phyloP scores from a whole-genome alignment of 345 rosid species.

The Salix brachista region DNA sequence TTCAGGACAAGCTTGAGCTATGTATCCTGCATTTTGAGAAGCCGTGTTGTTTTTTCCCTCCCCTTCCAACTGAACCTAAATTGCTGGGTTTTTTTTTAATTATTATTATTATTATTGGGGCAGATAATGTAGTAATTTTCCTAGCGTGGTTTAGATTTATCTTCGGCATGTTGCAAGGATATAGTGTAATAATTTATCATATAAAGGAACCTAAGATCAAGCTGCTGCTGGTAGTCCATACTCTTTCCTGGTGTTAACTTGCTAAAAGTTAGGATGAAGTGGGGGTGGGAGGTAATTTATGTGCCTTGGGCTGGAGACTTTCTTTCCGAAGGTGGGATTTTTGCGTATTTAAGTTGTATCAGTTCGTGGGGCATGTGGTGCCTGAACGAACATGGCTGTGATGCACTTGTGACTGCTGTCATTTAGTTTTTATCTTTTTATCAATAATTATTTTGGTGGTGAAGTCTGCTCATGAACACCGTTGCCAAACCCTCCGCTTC shows the following conservation, averaged over 20 bases:
- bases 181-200: background rate
- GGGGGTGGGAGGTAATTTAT: background rate
- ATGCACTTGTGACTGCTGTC: background rate
- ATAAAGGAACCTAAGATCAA: background rate
- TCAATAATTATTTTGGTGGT: background rate
- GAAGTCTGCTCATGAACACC: background rate
- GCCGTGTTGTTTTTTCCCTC: background rate
- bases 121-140: slow-evolving; percentile 4
- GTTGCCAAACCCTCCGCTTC: too few species aligned
- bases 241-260: background rate
- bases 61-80: background rate
- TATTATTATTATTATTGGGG: background rate
- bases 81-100: background rate
- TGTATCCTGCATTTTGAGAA: background rate
- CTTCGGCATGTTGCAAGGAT: slow-evolving; percentile 8
- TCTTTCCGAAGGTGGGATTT: background rate
- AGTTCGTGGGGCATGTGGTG: background rate
- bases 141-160: background rate
- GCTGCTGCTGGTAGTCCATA: background rate
- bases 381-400: background rate
- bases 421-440: background rate
- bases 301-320: background rate
- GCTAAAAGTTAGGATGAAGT: background rate
- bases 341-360: background rate
- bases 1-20: background rate